A percentile compares a stretch with the other conserved stretches of the same genome.
Evolutionary conservation across 352 stramenopile species (phyloP).

Genomic region (Globisporangium middletonii): DNA sequence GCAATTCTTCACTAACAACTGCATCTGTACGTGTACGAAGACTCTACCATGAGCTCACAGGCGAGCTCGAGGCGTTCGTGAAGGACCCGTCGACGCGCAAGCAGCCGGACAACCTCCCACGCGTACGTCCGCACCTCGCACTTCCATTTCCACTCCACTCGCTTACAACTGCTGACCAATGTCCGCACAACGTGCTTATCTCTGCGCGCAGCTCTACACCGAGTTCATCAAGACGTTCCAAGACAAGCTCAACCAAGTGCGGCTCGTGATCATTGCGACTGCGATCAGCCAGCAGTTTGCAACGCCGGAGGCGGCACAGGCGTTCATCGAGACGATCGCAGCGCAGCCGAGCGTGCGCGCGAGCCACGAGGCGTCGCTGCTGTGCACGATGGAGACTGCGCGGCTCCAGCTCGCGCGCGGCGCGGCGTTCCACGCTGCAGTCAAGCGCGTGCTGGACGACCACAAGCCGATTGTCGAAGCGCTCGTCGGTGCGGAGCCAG

Average conservation of each 20-base stretch:
- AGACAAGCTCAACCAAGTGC: constrained; percentile 95
- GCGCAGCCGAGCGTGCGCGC: constrained; percentile 55
- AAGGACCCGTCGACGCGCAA: constrained; percentile 66
- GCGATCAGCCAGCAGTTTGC: constrained; percentile 78
- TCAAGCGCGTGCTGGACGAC: constrained; percentile 68
- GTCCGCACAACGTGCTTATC: background rate
- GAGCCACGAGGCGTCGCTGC: constrained; percentile 54
- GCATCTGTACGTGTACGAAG: constrained; percentile 39
- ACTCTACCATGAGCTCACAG: constrained; percentile 97
- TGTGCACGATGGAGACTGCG: constrained; percentile 76
- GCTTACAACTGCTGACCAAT: background rate
- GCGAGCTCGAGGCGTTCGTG: constrained; percentile 90
- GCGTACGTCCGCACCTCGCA: constrained; percentile 13
- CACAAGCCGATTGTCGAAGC: constrained; percentile 73
- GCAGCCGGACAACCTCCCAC: constrained; percentile 44
- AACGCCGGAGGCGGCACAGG: constrained; percentile 56
- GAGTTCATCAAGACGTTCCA: constrained; percentile 94
- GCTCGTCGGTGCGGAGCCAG: constrained; percentile 81
- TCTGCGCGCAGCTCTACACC: constrained; percentile 75
- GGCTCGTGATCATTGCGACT: constrained; percentile 89
- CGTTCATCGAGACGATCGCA: constrained; percentile 65
- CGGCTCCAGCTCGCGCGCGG: constrained; percentile 66
- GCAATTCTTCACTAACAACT: background rate
- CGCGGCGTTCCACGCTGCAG: constrained; percentile 40
- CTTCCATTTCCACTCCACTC: background rate